Evolutionary conservation across 768 basidiomycete genomes (phyloP), one percentile per base, ranked within the genome.

Genomic region (Podaxis sp.): DNA sequence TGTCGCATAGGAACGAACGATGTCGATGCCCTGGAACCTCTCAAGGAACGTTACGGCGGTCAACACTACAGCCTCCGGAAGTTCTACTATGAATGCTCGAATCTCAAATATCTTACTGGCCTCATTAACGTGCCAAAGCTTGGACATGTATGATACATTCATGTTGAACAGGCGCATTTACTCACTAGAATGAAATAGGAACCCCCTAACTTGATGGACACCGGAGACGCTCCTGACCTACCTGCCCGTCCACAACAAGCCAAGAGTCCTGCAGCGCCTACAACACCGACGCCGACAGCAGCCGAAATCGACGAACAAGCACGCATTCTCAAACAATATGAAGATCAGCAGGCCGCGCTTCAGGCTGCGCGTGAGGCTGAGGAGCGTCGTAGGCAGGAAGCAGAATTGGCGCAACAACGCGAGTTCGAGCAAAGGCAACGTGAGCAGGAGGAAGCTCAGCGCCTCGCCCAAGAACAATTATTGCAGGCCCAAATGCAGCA

Each of bases 21-120:
- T 64, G 79, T 82, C 41, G 97, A 98, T 49, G 95, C 89, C 2
- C 77, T 99, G 65, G 93, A 95, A 70, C 96, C 95, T 1, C 79
- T 99, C 19, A 84, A 89, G 50, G 85, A 91, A 71, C 87, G 97
- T 36, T 99, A 90, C 76, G 88, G 85, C 63, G 84, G 92, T 24
- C 97, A 98, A 70, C 97, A 99, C 70, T 88, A 95, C 70, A 90
- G 86, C 66, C 83, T 99, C 9, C 89, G 97, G 65, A 94, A 96
- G 73, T 99, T 97, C 78, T 98, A 98, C 79, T 98, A 98, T 73
- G 97, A 99, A 73, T 99, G 97, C 73, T 97, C 95, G 9, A 98
- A 98, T 76, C 85, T 99, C 67, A 98, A 97, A 74, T 99, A 97
- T 75, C 77, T 99, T 57, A 99, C 97, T 9, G 93, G 96, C 50